Percentiles rank a stretch among this genome's conserved stretches.
Evolutionary conservation across 768 basidiomycete species (phyloP).

Genomic region (Pilatotrama ljubarskyi): DNA sequence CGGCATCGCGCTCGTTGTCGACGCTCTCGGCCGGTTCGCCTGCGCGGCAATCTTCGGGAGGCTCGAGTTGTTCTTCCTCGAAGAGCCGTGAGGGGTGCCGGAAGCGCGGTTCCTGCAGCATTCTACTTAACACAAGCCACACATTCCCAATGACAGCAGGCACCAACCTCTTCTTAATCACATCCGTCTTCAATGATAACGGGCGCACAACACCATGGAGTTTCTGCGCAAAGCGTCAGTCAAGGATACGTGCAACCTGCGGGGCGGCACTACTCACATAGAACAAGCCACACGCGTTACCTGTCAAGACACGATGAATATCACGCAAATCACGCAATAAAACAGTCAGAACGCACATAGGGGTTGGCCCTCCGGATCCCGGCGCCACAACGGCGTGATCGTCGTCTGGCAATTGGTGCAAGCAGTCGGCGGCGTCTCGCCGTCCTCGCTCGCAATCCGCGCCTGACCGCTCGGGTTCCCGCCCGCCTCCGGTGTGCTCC

Average conservation of each 20-base stretch:
- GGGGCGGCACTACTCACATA: slow-evolving; percentile 57
- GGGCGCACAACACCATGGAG: slow-evolving; percentile 94
- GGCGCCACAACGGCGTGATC: slow-evolving; percentile 90
- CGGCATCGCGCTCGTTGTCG: slow-evolving; percentile 60
- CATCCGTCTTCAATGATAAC: slow-evolving; percentile 92
- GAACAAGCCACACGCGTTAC: slow-evolving; percentile 92
- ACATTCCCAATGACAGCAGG: background rate
- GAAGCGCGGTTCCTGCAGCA: slow-evolving; percentile 73
- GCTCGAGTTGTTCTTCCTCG: slow-evolving; percentile 60
- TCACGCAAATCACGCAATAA: slow-evolving; percentile 11
- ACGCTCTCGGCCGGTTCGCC: slow-evolving; percentile 68
- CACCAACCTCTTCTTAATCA: slow-evolving; percentile 90
- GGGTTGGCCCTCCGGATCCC: slow-evolving; percentile 91
- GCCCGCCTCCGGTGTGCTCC: slow-evolving; percentile 64
- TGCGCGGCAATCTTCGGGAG: slow-evolving; percentile 79
- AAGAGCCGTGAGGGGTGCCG: slow-evolving; percentile 62
- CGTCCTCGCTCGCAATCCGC: slow-evolving; percentile 52
- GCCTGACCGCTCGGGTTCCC: slow-evolving; percentile 35
- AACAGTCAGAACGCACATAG: slow-evolving; percentile 58
- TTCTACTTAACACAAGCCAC: slow-evolving; percentile 11
- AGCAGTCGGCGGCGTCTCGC: slow-evolving; percentile 71
- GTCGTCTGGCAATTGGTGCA: slow-evolving; percentile 97
- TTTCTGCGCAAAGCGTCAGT: slow-evolving; percentile 55
- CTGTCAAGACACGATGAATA: slow-evolving; percentile 36
- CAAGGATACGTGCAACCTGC: background rate